Conservation (phyloP, 345 rosid species). For the Balakata baccata region DNA sequence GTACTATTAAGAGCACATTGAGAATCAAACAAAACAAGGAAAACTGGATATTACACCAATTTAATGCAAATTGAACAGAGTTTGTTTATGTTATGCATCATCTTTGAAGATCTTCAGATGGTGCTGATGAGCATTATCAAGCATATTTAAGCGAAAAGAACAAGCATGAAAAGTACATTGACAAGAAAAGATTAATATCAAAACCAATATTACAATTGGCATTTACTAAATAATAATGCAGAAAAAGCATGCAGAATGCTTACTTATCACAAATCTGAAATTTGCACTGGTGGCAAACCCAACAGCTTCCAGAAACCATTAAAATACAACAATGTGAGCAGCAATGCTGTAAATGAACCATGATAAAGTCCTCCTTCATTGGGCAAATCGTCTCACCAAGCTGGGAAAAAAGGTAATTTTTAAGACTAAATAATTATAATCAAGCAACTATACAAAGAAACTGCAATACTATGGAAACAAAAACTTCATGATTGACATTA, state of each 20-base stretch:
- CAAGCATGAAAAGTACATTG: background rate
- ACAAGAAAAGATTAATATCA: background rate
- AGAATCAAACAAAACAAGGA: background rate
- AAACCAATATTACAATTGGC: background rate
- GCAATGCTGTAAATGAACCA: constrained; percentile 95
- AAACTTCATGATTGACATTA: background rate
- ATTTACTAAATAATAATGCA: constrained; percentile 10
- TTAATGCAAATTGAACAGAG: background rate
- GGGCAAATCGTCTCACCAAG: constrained; percentile 98
- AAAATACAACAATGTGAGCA: constrained; percentile 86
- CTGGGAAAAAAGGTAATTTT: constrained; percentile 40
- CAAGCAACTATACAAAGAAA: background rate
- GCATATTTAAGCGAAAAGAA: background rate
- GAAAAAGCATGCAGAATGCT: constrained; percentile 31
- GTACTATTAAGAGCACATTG: background rate
- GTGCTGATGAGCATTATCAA: background rate
- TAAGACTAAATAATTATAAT: constrained; percentile 5
- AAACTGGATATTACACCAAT: background rate
- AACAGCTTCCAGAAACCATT: constrained; percentile 85
- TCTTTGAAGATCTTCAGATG: background rate
- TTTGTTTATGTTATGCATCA: background rate
- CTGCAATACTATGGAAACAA: background rate
- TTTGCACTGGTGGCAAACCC: constrained; percentile 95
- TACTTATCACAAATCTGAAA: constrained; percentile 94
- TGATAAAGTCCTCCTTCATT: constrained; percentile 98